Percentiles rank a stretch among this genome's conserved stretches.
These are phyloP conservation scores for Magnolia officinalis DNA, from an alignment of 164 flowering plant species.

Conservation along the genomic window DNA sequence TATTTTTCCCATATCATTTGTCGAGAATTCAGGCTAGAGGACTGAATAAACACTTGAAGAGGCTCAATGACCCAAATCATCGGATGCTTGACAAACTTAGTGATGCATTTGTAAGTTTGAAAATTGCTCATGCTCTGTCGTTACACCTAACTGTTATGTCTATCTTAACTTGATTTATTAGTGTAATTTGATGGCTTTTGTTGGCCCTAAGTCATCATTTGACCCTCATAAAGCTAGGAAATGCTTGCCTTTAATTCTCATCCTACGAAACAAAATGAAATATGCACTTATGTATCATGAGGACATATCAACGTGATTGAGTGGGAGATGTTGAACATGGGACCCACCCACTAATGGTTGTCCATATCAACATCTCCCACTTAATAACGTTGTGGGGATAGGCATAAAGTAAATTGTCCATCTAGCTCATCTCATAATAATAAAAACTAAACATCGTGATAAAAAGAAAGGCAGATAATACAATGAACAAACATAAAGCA, in stretches of 20 bases:
- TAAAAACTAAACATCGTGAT: too few relatives aligned
- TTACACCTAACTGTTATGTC: not conserved
- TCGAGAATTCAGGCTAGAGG: constrained; percentile 44
- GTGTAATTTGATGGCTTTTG: not conserved
- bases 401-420: too few relatives aligned
- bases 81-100: constrained; percentile 74
- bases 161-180: not conserved
- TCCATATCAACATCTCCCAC: too few relatives aligned
- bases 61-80: constrained; percentile 73
- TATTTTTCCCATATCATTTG: not conserved
- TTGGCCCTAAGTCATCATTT: constrained; percentile 66
- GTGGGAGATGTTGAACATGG: too few relatives aligned
- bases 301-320: constrained; percentile 28
- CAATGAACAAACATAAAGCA: too few relatives aligned
- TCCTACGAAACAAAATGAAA: constrained; percentile 51
- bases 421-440: too few relatives aligned
- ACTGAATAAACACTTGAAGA: constrained; percentile 66
- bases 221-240: constrained; percentile 66
- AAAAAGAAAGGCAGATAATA: too few relatives aligned
- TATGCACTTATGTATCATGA: constrained; percentile 59
- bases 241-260: constrained; percentile 55
- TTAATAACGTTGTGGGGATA: too few relatives aligned
- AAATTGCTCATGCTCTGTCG: not conserved
- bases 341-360: too few relatives aligned
- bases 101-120: constrained; percentile 55